phyloP scores from a whole-genome alignment of 306 rosid genomes.

The Acmispon strigosus region DNA sequence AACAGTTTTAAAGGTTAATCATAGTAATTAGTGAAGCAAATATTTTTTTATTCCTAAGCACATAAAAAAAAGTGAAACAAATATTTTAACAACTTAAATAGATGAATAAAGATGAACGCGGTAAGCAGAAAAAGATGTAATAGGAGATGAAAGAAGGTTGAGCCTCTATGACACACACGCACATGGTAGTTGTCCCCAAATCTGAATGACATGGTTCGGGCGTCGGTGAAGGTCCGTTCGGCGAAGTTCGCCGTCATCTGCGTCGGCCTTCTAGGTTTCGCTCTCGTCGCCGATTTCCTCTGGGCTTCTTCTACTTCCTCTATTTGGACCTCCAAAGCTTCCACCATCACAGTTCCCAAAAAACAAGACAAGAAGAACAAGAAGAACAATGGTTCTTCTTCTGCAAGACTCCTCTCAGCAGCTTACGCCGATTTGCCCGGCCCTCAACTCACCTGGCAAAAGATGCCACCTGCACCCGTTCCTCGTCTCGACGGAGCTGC shows the following conservation, averaged over 20 bases:
- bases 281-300: conserved; percentile 63
- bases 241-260: conserved; percentile 52
- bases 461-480: conserved; percentile 70
- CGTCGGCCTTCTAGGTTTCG: conserved; percentile 57
- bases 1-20: too few relatives aligned
- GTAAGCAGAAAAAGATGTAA: too few relatives aligned
- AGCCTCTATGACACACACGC: too few relatives aligned
- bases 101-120: too few relatives aligned
- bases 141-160: too few relatives aligned
- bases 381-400: not conserved
- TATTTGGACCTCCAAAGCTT: conserved; percentile 24
- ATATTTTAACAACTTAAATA: too few relatives aligned
- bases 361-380: not conserved
- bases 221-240: conserved; percentile 54
- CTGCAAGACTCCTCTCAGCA: conserved; percentile 50
- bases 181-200: not conserved
- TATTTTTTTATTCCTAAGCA: too few relatives aligned
- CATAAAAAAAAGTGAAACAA: too few relatives aligned
- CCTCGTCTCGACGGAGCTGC: conserved; percentile 97
- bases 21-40: too few relatives aligned
- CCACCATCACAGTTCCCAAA: conserved; percentile 15
- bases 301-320: conserved; percentile 59
- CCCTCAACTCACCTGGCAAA: conserved; percentile 64
- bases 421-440: conserved; percentile 86
- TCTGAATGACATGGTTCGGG: conserved; percentile 54